These are phyloP conservation scores for Geotrichum carabidarum DNA, from an alignment of 1,139 yeast genomes.

Conservation along the genomic window DNA sequence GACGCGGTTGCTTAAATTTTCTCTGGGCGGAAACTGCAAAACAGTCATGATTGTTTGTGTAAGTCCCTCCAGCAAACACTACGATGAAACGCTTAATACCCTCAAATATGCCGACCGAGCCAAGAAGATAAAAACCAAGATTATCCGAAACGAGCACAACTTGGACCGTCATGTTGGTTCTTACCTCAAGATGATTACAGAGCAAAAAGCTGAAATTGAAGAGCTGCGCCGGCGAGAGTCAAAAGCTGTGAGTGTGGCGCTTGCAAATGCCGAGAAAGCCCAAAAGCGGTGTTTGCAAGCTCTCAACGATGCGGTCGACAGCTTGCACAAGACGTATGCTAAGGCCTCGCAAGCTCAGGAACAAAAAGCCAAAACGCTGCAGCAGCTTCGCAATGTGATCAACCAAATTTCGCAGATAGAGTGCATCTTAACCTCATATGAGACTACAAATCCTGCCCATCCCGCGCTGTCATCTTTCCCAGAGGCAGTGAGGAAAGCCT, in stretches of 20 bases:
- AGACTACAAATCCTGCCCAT: background rate
- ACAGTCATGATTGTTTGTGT: slow-evolving; percentile 95
- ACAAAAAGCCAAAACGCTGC: slow-evolving; percentile 22
- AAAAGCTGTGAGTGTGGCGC: slow-evolving; percentile 38
- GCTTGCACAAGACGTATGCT: slow-evolving; percentile 24
- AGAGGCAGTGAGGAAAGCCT: slow-evolving; percentile 1
- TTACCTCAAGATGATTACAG: slow-evolving; percentile 78
- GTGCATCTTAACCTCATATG: slow-evolving; percentile 1
- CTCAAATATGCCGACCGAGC: slow-evolving; percentile 88
- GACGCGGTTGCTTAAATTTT: slow-evolving; percentile 77
- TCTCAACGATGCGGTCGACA: slow-evolving; percentile 26
- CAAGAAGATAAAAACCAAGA: slow-evolving; percentile 80
- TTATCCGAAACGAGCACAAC: slow-evolving; percentile 67
- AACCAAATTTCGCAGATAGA: slow-evolving; percentile 26
- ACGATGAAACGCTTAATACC: slow-evolving; percentile 87
- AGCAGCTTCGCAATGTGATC: slow-evolving; percentile 21
- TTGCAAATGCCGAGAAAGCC: slow-evolving; percentile 22
- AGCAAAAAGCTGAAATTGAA: slow-evolving; percentile 72
- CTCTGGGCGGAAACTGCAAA: slow-evolving; percentile 91
- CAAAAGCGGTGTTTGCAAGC: slow-evolving; percentile 23
- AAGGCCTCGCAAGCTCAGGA: slow-evolving; percentile 22
- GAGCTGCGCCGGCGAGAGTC: slow-evolving; percentile 57
- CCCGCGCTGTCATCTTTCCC: background rate
- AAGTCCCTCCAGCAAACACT: slow-evolving; percentile 78
- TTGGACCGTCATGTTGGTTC: slow-evolving; percentile 84